Percentiles rank a stretch among this genome's conserved stretches.
phyloP scores from a whole-genome alignment of 1,284 basidiomycete species.

The Ceratobasidium sp. region DNA sequence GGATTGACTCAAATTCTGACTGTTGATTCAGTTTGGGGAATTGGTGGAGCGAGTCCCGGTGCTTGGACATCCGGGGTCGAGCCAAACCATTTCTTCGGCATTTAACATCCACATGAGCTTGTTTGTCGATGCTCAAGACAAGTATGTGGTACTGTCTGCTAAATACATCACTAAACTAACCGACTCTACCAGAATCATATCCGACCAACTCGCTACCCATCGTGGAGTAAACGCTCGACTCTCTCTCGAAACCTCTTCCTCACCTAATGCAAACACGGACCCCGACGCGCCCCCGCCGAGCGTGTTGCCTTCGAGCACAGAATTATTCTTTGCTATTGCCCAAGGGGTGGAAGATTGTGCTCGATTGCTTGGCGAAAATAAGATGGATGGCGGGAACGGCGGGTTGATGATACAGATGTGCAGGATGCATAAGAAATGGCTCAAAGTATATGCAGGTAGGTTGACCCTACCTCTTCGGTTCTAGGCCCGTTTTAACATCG shows the following conservation, averaged over 20 bases:
- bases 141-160: conserved; percentile 64
- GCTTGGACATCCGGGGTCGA: conserved; percentile 54
- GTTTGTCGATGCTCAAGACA: conserved; percentile 97
- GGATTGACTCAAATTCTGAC: not conserved
- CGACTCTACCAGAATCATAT: conserved; percentile 56
- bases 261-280: conserved; percentile 60
- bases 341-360: conserved; percentile 96
- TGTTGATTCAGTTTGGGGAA: conserved; percentile 44
- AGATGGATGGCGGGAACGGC: conserved; percentile 72
- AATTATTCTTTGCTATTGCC: conserved; percentile 97
- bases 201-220: conserved; percentile 64
- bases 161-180: conserved; percentile 34
- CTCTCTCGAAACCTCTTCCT: conserved; percentile 74
- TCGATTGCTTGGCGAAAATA: conserved; percentile 17
- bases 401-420: conserved; percentile 81
- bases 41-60: conserved; percentile 40
- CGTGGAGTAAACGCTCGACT: conserved; percentile 74
- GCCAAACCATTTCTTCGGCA: conserved; percentile 79
- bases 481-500: too few species aligned
- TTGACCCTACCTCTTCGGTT: conserved; percentile 47
- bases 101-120: conserved; percentile 94
- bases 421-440: conserved; percentile 91
- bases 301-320: conserved; percentile 92
- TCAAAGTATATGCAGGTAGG: conserved; percentile 91
- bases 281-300: conserved; percentile 63